phyloP scores from a whole-genome alignment of 495 filamentous ascomycete genomes.

The Penicillium psychrofluorescens region DNA sequence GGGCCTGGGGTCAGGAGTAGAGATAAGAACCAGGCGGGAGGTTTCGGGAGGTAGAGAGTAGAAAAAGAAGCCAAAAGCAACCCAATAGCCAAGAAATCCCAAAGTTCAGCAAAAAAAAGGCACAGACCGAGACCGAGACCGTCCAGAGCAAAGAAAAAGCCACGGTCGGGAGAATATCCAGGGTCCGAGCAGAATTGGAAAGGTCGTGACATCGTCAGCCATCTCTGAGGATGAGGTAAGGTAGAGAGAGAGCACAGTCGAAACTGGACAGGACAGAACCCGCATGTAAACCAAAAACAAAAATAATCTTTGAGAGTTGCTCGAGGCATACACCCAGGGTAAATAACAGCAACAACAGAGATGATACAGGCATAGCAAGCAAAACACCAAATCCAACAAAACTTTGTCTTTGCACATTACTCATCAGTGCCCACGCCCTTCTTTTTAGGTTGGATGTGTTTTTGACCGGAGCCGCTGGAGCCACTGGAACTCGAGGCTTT shows the following conservation, averaged over 20 bases:
- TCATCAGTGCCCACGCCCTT: slow-evolving; percentile 40
- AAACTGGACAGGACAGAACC: not conserved
- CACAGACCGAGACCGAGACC: too few relatives aligned
- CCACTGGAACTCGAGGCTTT: too few relatives aligned
- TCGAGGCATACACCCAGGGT: slow-evolving; percentile 1
- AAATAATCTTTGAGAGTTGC: not conserved
- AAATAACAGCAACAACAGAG: slow-evolving; percentile 2
- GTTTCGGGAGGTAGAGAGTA: too few relatives aligned
- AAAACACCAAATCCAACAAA: slow-evolving; percentile 2
- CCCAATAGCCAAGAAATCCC: too few relatives aligned
- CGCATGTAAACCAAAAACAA: not conserved
- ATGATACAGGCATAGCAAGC: slow-evolving; percentile 9
- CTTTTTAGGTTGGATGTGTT: slow-evolving; percentile 43
- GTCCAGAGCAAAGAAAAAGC: slow-evolving; percentile 15
- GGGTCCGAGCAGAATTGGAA: slow-evolving; percentile 16
- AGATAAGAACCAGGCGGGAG: too few relatives aligned
- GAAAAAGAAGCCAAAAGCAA: too few relatives aligned
- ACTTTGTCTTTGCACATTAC: slow-evolving; percentile 21
- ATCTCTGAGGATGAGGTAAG: not conserved
- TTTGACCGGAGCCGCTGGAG: slow-evolving; percentile 24
- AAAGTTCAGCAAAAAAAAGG: too few relatives aligned
- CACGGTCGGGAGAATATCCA: slow-evolving; percentile 9
- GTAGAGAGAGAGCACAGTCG: slow-evolving; percentile 1
- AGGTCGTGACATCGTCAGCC: slow-evolving; percentile 23
- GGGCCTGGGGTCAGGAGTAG: too few relatives aligned